Percentiles rank a stretch among this genome's conserved stretches.
Evolutionary conservation across 2,329 filamentous ascomycete species (phyloP).

Genomic region (Parascedosporium putredinis): DNA sequence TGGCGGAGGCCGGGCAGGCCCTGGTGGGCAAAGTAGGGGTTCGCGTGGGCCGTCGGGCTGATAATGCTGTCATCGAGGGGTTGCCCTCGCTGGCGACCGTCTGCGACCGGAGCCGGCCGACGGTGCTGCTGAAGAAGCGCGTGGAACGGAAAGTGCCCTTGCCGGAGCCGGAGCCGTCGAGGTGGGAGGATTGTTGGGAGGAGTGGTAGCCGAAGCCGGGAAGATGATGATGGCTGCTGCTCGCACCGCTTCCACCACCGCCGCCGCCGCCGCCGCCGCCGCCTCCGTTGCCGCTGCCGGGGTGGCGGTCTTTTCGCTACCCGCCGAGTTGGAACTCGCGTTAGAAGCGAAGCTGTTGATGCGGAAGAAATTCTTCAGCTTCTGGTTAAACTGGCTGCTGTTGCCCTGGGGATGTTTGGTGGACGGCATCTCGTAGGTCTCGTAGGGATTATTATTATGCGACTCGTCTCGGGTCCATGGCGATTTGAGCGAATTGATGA

Average conservation of each 20-base stretch:
- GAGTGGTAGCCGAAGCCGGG: neutral
- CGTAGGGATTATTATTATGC: conserved; percentile 7
- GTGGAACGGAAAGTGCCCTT: conserved; percentile 71
- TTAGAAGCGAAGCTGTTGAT: conserved; percentile 43
- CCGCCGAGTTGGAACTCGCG: conserved; percentile 22
- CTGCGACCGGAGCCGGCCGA: conserved; percentile 77
- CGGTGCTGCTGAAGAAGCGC: conserved; percentile 76
- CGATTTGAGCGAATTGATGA: conserved; percentile 9
- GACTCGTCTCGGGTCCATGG: conserved; percentile 8
- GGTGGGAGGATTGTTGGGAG: conserved; percentile 13
- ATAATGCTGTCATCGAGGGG: conserved; percentile 74
- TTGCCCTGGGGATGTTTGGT: conserved; percentile 39
- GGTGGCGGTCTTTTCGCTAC: neutral
- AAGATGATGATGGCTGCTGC: conserved; percentile 11
- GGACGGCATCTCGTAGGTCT: conserved; percentile 32
- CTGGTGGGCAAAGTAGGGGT: conserved; percentile 96
- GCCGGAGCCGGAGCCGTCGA: conserved; percentile 13
- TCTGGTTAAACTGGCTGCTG: conserved; percentile 53
- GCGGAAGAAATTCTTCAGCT: conserved; percentile 61
- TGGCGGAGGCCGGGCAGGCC: conserved; percentile 87
- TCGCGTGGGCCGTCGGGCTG: conserved; percentile 87
- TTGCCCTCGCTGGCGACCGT: conserved; percentile 92
- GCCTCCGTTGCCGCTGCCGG: too few relatives aligned
- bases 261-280: too few relatives aligned
- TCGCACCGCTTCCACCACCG: too few relatives aligned